phyloP scores from a whole-genome alignment of 805 yeast species.

The Candida nanaspora region DNA sequence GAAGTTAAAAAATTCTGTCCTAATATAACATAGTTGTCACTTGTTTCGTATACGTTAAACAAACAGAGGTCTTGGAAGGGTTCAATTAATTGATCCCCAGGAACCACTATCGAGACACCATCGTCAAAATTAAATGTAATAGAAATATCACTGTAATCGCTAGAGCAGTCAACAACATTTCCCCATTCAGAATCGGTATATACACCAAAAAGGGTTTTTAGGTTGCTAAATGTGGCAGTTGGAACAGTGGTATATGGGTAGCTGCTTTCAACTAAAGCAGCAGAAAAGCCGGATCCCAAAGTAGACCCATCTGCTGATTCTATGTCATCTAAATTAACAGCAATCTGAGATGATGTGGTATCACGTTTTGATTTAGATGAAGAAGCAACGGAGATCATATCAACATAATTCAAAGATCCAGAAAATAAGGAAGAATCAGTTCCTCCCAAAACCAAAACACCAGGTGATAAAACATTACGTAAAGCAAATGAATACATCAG shows the following conservation, averaged over 20 bases:
- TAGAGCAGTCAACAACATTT: not conserved
- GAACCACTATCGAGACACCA: constrained; percentile 12
- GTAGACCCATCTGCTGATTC: constrained; percentile 6
- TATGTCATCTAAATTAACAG: constrained; percentile 9
- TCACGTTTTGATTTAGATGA: constrained; percentile 3
- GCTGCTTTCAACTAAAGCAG: constrained; percentile 3
- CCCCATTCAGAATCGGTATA: not conserved
- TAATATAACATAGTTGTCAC: constrained; percentile 29
- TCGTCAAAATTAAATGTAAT: constrained; percentile 13
- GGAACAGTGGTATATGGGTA: constrained; percentile 4
- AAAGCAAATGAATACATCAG: constrained; percentile 22
- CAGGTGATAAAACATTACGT: constrained; percentile 15
- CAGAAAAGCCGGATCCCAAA: not conserved
- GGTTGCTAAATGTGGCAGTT: not conserved
- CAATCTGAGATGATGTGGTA: too few species aligned
- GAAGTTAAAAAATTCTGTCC: constrained; percentile 63
- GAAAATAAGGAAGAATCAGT: constrained; percentile 21
- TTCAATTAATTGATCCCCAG: constrained; percentile 13
- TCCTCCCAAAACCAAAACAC: constrained; percentile 25
- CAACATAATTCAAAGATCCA: constrained; percentile 14
- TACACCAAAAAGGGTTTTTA: constrained; percentile 3
- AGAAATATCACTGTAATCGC: constrained; percentile 23
- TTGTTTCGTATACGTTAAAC: constrained; percentile 9
- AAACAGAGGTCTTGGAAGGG: constrained; percentile 12
- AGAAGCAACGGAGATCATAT: constrained; percentile 4